Conservation (phyloP, 2,329 filamentous ascomycete genomes). For the Lasiodiplodia sp. region DNA sequence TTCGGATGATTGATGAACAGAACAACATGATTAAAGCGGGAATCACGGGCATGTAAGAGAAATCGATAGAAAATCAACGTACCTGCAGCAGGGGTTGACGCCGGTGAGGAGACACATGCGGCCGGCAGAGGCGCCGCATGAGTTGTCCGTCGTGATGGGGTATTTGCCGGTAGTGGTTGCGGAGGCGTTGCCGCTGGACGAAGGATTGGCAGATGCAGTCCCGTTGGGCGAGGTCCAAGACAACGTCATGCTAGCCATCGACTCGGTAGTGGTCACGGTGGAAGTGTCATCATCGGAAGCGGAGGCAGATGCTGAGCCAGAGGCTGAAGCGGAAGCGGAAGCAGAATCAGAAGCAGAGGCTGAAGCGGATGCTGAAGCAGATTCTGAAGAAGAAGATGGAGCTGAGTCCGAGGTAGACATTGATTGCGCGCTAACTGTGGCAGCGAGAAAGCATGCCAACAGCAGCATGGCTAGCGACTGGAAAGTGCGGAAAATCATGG, state of each 20-base stretch:
- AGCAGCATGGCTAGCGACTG: background rate
- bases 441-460: background rate
- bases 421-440: background rate
- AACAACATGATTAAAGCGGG: no score
- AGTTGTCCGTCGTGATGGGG: constrained; percentile 11
- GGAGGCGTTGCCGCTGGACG: background rate
- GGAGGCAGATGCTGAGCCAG: background rate
- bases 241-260: background rate
- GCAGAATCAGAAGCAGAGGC: background rate
- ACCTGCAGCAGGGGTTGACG: constrained; percentile 27
- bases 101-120: constrained; percentile 25
- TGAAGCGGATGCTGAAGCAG: constrained; percentile 2
- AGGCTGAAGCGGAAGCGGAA: background rate
- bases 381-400: background rate
- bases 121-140: constrained; percentile 7
- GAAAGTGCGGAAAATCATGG: background rate
- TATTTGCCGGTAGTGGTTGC: constrained; percentile 7
- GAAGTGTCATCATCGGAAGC: background rate
- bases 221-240: constrained; percentile 12
- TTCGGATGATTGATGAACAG: no score
- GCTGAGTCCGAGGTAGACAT: background rate
- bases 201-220: background rate
- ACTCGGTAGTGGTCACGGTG: background rate
- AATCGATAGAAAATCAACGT: background rate
- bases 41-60: background rate